Evolutionary conservation across 345 rosid species (phyloP), one percentile per base, ranked within the genome.

Genomic region (Toxicodendron radicans): DNA sequence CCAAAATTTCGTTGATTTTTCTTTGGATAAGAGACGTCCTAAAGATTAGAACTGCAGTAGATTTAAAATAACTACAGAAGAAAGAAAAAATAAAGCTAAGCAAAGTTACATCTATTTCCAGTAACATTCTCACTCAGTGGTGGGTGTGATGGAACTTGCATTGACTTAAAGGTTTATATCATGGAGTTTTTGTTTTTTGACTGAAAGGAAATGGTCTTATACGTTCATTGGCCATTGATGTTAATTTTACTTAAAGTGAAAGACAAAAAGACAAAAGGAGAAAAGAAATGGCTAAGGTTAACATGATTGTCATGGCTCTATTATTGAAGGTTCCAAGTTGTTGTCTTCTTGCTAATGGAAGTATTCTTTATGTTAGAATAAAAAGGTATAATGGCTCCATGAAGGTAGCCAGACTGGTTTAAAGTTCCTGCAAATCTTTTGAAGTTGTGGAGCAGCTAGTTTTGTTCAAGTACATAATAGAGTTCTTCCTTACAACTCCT

Each of bases 81-180:
- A 66, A 7, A 7, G 21, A 62, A 38, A 27, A 63, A 63, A 24
- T 6, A 21, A 49, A 27, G 9, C 12, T 49, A n/a, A 48, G 7
- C 12, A 7, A 11, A 45, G 27, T 2, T 54, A 4, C 13, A 5
- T 49, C 9, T 9, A 54, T 2, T 68, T 8, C 27, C 5, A 30
- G 11, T 33, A 10, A 54, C n/a, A 33, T 68, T 68, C 33, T 58
- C n/a, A 48, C 45, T 30, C 45, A 2, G 23, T 4, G 38, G 66
- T 57, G 43, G 24, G 23, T 27, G 54, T 43, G 56, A 70, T 43
- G 65, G 24, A 58, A 27, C 74, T 9, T 58, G 58, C 10, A 58
- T 59, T n/a, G 45, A 27, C 66, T 1, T 23, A 58, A 58, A 27
- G 65, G 7, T 58, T 27, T 30, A 46, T 71, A 27, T 71, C 30